Evolutionary conservation across 2,329 filamentous ascomycete genomes (phyloP).

Genomic region (Paecilomyces variotii): DNA sequence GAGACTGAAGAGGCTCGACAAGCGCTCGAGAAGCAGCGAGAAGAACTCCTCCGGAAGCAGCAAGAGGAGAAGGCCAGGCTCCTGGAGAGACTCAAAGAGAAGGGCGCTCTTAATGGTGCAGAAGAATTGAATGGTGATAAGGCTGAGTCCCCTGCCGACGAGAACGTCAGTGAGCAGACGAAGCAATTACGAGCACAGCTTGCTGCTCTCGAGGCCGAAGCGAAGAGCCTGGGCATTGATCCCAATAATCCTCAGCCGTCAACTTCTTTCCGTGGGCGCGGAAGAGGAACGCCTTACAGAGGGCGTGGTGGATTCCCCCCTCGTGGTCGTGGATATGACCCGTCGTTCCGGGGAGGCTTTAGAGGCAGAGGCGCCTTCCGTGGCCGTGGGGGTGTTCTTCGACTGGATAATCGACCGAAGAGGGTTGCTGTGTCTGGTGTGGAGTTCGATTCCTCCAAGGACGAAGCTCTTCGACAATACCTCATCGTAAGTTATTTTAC

Average conservation of each 20-base stretch:
- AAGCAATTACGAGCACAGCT: slow-evolving; percentile 47
- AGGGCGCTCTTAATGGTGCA: slow-evolving; percentile 21
- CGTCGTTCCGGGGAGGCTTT: slow-evolving; percentile 30
- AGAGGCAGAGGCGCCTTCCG: slow-evolving; percentile 36
- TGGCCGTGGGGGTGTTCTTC: slow-evolving; percentile 43
- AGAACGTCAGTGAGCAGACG: slow-evolving; percentile 40
- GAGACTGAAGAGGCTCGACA: slow-evolving; percentile 44
- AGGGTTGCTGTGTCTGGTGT: slow-evolving; percentile 45
- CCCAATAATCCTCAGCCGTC: slow-evolving; percentile 27
- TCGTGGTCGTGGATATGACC: slow-evolving; percentile 35
- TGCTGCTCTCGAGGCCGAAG: slow-evolving; percentile 48
- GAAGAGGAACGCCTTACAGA: slow-evolving; percentile 24
- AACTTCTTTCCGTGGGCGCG: slow-evolving; percentile 15
- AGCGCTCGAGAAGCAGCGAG: slow-evolving; percentile 46
- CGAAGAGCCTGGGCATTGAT: slow-evolving; percentile 46
- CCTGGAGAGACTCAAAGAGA: slow-evolving; percentile 40
- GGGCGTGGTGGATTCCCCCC: slow-evolving; percentile 32
- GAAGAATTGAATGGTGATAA: slow-evolving; percentile 6
- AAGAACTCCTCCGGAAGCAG: slow-evolving; percentile 44
- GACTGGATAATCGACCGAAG: slow-evolving; percentile 52
- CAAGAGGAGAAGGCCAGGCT: slow-evolving; percentile 48
- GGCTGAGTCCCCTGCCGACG: slow-evolving; percentile 17
- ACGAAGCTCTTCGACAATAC: slow-evolving; percentile 50
- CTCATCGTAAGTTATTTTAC: slow-evolving; percentile 38
- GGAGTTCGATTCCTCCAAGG: slow-evolving; percentile 40